Base-by-base conservation (phyloP, 805 yeast species). In the Metschnikowia noctiluminum region DNA sequence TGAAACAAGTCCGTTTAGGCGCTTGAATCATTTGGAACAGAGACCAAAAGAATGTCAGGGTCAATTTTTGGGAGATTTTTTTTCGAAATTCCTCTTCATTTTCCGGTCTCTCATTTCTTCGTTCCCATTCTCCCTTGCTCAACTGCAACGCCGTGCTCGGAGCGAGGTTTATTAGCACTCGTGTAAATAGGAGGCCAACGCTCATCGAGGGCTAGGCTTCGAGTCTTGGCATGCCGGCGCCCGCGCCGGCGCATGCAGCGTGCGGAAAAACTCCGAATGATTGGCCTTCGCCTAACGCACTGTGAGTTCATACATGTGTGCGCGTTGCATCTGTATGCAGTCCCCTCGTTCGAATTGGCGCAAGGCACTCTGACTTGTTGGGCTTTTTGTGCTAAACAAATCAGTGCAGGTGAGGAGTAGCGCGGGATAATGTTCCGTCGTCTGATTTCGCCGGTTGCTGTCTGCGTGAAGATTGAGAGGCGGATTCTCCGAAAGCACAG, bases 321-420 rank as follows among this genome's bases (percentile, higher is more conserved):
- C 40, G 45, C 36, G 27, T 28, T 13, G 5, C 13, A 4, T n/a
- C 27, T 31, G 42, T 38, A 28, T 43, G 42, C 46, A 38, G 38
- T 13, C 4, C 36, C 36, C 9, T 2, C n/a, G 36, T 11, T 34
- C 8, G 14, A 11, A 7, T 34, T 34, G 36, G 13, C 31, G 39
- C 10, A 26, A 28, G 30, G 32, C 40, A 21, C 32, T 16, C 14
- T 15, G 12, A 34, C 42, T 46, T 46, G 50, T 46, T 46, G 50
- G 50, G 50, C 34, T 32, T 26, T 30, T 34, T 12, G 27, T 38
- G 43, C 40, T 28, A n/a, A 9, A 11, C 5, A 12, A 31, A 31
- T 38, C 10, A 15, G 30, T 47, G 50, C 50, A 47, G 46, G 50
- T 42, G 46, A 47, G 46, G 46, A 39, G 43, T 12, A 47, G 16